A percentile compares a stretch with the other conserved stretches of the same genome.
phyloP scores from a whole-genome alignment of 2,329 filamentous ascomycete genomes.

The Penicillium thymicola region DNA sequence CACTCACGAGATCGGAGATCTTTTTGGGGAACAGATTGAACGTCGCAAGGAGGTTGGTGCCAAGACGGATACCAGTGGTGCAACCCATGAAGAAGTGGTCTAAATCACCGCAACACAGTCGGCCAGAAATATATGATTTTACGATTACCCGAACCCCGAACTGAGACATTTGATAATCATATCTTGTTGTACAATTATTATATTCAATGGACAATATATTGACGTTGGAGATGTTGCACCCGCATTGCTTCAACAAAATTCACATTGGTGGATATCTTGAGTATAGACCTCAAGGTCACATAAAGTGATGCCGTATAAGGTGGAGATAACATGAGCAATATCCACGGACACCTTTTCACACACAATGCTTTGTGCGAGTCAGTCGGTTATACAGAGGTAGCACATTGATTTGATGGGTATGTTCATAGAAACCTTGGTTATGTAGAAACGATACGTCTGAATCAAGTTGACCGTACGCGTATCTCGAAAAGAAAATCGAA shows the following conservation, averaged over 20 bases:
- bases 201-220: no score
- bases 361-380: background rate
- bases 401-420: background rate
- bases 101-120: background rate
- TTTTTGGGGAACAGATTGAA: slow-evolving; percentile 27
- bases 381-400: background rate
- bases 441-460: background rate
- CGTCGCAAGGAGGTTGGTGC: slow-evolving; percentile 13
- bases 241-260: no score
- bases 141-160: background rate
- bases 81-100: slow-evolving; percentile 20
- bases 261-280: no score
- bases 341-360: no score
- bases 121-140: background rate
- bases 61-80: background rate
- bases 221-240: no score
- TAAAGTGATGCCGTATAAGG: no score
- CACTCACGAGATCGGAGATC: slow-evolving; percentile 21
- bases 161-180: background rate
- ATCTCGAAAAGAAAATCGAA: no score
- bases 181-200: no score
- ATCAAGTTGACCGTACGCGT: background rate
- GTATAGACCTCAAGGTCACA: no score
- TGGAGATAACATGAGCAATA: no score
- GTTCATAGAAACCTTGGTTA: background rate